Base-by-base conservation (phyloP, 441 rosid species). In the Isatis lusitanica region DNA sequence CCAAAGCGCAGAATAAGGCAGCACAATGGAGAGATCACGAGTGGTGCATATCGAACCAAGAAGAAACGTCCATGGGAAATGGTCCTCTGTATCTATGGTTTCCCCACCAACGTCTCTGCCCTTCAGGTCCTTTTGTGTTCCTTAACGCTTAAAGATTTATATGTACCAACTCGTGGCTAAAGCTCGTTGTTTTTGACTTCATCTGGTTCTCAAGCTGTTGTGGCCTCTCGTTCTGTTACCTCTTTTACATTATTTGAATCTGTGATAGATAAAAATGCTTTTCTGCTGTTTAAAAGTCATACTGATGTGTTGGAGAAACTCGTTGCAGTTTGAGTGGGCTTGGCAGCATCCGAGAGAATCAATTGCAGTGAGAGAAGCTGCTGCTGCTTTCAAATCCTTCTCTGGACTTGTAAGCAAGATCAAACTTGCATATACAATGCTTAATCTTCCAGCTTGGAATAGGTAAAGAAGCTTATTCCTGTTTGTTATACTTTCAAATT, bases 291-390 rank as follows among this genome's bases (percentile, higher is more conserved):
- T n/a, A 9, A 31, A 15, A 13, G 66, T 43, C 9, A 18, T 15
- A 21, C 39, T 75, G 48, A 56, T n/a, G 13, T 28, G 28, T 64
- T 60, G 36, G 60, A 24, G 12, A 66, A 18, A 12, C 6, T 43
- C 46, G 44, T 67, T 84, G 83, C 90, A 94, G 99, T 94, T 94
- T 78, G 99, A 94, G 77, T 94, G 98, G 97, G 98, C 98, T 4
- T 94, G 97, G 98, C 98, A 92, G 72, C 97, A 94, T 79, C 98
- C 97, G 21, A 75, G 70, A 13, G 93, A 87, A 83, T 94, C 98
- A 6, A 11, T 85, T 53, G 90, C 94, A 0, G 93, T 94, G 42
- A 82, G 97, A 84, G 85, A 86, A 76, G 95, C 93, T 38, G 97
- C 97, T 57, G 86, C 85, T 8, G 66, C 81, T 70, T 90, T 90